Percentiles rank a stretch among this genome's conserved stretches.
Conservation (phyloP, 2,329 filamentous ascomycete species). For the Fusarium piperis region DNA sequence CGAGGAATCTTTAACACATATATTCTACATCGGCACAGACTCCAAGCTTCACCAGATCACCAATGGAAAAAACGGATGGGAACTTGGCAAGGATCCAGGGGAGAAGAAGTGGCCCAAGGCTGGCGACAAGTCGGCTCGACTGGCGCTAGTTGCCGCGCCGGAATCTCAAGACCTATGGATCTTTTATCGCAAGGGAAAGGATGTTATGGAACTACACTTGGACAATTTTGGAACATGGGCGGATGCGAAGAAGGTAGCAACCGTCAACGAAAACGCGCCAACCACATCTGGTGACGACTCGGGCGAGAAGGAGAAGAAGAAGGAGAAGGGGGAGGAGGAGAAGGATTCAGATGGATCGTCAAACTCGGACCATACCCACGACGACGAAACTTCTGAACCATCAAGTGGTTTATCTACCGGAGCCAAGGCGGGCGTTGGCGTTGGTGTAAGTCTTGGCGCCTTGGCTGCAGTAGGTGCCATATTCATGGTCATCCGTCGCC, state of each 20-base stretch:
- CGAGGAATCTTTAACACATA: background rate
- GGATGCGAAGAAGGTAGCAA: background rate
- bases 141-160: conserved; percentile 20
- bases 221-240: conserved; percentile 5
- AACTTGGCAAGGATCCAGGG: background rate
- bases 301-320: background rate
- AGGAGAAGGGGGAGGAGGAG: background rate
- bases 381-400: background rate
- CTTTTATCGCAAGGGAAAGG: conserved; percentile 19
- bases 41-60: background rate
- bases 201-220: conserved; percentile 13
- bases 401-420: background rate
- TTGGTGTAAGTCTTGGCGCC: background rate
- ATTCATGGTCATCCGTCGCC: background rate
- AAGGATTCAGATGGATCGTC: background rate
- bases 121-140: conserved; percentile 6
- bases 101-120: conserved; percentile 18
- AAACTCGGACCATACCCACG: background rate
- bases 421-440: background rate
- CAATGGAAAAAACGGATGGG: background rate
- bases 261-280: background rate
- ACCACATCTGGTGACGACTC: background rate
- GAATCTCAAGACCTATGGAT: conserved; percentile 18
- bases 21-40: conserved; percentile 26
- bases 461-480: background rate